Conservation (phyloP, 352 stramenopile species). For the Phytophthora citricola region DNA sequence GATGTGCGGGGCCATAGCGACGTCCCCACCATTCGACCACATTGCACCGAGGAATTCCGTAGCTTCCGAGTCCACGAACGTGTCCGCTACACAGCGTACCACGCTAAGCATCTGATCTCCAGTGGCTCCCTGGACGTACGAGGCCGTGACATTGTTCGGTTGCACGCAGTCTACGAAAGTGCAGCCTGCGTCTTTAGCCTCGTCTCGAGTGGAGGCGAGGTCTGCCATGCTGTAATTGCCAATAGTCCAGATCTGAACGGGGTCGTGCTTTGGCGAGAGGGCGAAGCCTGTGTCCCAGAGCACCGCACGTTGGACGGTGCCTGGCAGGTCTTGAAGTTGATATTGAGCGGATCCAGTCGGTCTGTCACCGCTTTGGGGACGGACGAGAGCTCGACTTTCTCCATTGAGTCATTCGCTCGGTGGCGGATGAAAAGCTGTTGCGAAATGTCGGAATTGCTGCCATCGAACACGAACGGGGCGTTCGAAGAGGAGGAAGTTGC, state of each 20-base stretch:
- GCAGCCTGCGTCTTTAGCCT: conserved; percentile 16
- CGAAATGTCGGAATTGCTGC: conserved; percentile 38
- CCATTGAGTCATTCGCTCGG: conserved; percentile 10
- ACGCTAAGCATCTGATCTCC: conserved; percentile 43
- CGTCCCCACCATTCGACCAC: conserved; percentile 32
- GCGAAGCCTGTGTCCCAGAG: background rate
- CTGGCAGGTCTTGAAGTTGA: background rate
- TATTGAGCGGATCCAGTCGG: conserved; percentile 6
- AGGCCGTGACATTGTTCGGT: conserved; percentile 19
- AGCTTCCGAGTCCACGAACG: conserved; percentile 6
- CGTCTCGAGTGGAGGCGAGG: conserved; percentile 19
- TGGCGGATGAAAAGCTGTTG: conserved; percentile 35
- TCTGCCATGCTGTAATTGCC: conserved; percentile 28
- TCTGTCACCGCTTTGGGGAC: conserved; percentile 14
- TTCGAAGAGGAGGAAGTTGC: conserved; percentile 3
- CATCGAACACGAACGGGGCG: conserved; percentile 33
- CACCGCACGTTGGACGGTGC: background rate
- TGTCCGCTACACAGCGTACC: conserved; percentile 35
- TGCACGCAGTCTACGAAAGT: conserved; percentile 31
- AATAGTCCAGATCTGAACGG: conserved; percentile 29
- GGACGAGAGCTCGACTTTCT: background rate
- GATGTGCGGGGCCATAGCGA: conserved; percentile 18
- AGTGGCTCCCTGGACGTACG: conserved; percentile 26
- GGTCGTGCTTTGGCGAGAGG: conserved; percentile 11
- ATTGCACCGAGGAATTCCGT: conserved; percentile 21